A percentile compares a stretch with the other conserved stretches of the same genome.
These are phyloP conservation scores for Saccharum hybrid DNA, from an alignment of 202 grass and related monocot genomes.

Conservation along the genomic window DNA sequence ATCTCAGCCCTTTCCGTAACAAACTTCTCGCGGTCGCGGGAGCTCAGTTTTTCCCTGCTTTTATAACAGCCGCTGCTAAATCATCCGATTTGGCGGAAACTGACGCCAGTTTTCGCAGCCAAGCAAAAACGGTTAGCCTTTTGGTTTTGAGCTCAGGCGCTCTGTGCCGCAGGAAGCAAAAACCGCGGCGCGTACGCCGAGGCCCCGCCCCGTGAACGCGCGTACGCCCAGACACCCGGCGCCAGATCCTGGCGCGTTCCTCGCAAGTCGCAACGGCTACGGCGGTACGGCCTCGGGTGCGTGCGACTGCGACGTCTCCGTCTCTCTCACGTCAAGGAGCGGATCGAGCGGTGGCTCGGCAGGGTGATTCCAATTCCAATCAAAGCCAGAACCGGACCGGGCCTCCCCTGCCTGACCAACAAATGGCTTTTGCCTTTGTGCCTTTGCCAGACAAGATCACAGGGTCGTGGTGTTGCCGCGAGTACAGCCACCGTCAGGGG, in stretches of 20 bases:
- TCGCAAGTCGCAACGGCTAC: slow-evolving; percentile 14
- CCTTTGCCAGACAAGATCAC: no score
- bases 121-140: no score
- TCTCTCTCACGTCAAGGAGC: no score
- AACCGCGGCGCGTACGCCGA: no score
- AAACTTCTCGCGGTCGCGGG: no score
- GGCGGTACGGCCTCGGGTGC: not conserved
- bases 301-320: no score
- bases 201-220: slow-evolving; percentile 1
- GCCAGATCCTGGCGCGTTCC: not conserved
- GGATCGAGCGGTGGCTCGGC: no score
- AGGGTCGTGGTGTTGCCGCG: not conserved
- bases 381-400: no score
- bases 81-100: not conserved
- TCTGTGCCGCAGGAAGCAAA: no score
- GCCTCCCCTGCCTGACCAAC: not conserved
- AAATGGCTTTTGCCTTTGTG: no score
- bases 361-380: no score
- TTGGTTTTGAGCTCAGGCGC: not conserved
- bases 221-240: not conserved
- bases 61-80: not conserved
- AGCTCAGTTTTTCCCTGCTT: no score
- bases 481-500: not conserved
- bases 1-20: not conserved
- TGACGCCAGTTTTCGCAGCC: not conserved